These are phyloP conservation scores for Incumbomyces delicatus DNA, from an alignment of 2,329 filamentous ascomycete genomes.

Conservation along the genomic window DNA sequence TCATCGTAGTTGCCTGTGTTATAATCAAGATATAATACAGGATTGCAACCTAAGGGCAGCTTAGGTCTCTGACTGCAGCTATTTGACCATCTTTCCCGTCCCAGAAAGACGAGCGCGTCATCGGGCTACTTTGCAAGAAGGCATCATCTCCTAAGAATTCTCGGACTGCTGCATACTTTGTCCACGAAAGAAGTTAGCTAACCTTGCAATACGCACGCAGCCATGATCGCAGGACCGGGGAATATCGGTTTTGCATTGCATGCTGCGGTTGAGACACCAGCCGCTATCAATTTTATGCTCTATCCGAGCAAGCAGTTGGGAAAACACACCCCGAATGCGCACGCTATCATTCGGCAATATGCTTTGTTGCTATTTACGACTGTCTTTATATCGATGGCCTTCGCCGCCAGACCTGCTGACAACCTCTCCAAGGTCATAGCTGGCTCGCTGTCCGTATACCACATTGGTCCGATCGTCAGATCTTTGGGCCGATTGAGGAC, in stretches of 20 bases:
- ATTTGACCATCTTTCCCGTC: background rate
- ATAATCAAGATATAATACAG: too few species aligned
- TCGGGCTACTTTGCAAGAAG: background rate
- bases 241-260: constrained; percentile 25
- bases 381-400: constrained; percentile 26
- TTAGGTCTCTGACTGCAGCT: background rate
- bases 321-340: constrained; percentile 25
- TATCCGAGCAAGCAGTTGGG: constrained; percentile 24
- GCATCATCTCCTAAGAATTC: too few species aligned
- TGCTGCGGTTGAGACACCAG: constrained; percentile 28
- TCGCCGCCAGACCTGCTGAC: constrained; percentile 23
- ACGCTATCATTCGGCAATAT: constrained; percentile 30
- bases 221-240: too few species aligned
- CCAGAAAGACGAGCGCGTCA: background rate
- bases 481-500: constrained; percentile 17
- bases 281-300: constrained; percentile 29
- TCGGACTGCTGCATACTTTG: too few species aligned
- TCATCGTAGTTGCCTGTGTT: background rate
- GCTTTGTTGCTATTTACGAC: constrained; percentile 28
- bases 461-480: constrained; percentile 25
- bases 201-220: too few species aligned
- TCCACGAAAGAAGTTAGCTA: background rate
- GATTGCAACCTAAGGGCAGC: too few species aligned
- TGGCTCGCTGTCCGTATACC: constrained; percentile 27
- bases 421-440: constrained; percentile 24